Evolutionary conservation across 106 monocot genomes (phyloP).

Genomic region (Dendrobium chrysotoxum): DNA sequence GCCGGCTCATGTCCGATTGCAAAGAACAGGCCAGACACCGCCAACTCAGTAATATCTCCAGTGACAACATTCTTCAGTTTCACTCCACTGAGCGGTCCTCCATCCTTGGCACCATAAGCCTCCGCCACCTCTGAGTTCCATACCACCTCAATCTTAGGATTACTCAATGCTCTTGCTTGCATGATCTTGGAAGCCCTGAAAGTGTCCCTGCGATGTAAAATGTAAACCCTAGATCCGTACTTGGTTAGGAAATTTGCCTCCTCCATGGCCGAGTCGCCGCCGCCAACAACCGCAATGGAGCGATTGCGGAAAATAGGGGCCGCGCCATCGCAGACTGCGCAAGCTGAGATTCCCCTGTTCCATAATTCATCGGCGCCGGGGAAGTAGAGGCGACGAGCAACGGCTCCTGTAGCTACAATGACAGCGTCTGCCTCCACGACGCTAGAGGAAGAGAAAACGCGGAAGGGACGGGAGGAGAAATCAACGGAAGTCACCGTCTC

Average conservation of each 20-base stretch:
- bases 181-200: conserved; percentile 91
- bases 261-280: conserved; percentile 94
- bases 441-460: conserved; percentile 39
- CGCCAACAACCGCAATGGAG: conserved; percentile 74
- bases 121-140: conserved; percentile 81
- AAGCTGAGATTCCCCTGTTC: conserved; percentile 89
- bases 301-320: conserved; percentile 80
- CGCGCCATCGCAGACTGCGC: conserved; percentile 94
- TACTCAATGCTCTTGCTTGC: conserved; percentile 73
- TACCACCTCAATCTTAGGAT: conserved; percentile 81
- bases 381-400: conserved; percentile 77
- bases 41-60: conserved; percentile 54
- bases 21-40: conserved; percentile 81
- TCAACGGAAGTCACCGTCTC: conserved; percentile 77
- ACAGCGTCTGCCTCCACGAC: conserved; percentile 65
- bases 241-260: conserved; percentile 94
- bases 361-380: conserved; percentile 57
- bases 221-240: conserved; percentile 80
- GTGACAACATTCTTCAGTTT: conserved; percentile 62
- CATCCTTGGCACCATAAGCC: conserved; percentile 48
- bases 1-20: conserved; percentile 97
- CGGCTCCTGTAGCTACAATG: conserved; percentile 86
- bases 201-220: conserved; percentile 73
- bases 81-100: conserved; percentile 57
- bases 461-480: conserved; percentile 59